Percentiles rank a stretch among this genome's conserved stretches.
These are phyloP conservation scores for Rutstroemia sydowiana DNA, from an alignment of 2,329 filamentous ascomycete species.

Conservation along the genomic window DNA sequence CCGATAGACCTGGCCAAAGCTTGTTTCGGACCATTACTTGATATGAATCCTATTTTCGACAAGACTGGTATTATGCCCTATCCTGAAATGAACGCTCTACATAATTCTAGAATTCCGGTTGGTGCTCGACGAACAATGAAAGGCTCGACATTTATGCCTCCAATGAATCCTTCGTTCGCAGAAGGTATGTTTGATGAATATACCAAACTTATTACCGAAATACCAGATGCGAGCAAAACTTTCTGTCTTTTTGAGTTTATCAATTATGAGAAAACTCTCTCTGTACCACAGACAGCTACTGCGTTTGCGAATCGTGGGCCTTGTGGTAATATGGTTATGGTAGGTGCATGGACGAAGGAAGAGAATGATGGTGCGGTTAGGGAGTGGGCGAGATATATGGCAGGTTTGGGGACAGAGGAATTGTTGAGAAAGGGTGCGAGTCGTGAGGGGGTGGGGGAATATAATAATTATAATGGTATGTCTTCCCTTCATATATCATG, in stretches of 20 bases:
- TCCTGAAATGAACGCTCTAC: slow-evolving; percentile 27
- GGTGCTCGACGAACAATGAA: slow-evolving; percentile 32
- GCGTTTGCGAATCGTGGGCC: slow-evolving; percentile 26
- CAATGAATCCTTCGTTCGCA: slow-evolving; percentile 25
- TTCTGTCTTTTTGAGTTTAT: slow-evolving; percentile 21
- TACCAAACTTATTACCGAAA: slow-evolving; percentile 21
- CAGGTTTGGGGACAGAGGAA: slow-evolving; percentile 1
- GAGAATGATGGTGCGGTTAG: slow-evolving; percentile 11
- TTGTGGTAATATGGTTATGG: slow-evolving; percentile 21
- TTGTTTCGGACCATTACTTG: slow-evolving; percentile 27
- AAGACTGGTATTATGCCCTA: slow-evolving; percentile 28
- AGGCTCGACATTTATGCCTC: slow-evolving; percentile 31
- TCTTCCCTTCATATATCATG: neutral
- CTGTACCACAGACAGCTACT: slow-evolving; percentile 18
- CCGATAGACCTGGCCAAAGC: slow-evolving; percentile 23
- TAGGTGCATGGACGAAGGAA: slow-evolving; percentile 26
- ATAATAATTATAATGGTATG: neutral
- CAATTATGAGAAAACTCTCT: slow-evolving; percentile 15
- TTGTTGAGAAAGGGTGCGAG: neutral
- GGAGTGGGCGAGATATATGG: slow-evolving; percentile 16
- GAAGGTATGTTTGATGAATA: slow-evolving; percentile 25
- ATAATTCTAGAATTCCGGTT: slow-evolving; percentile 24
- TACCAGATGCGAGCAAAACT: slow-evolving; percentile 17
- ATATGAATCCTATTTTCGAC: slow-evolving; percentile 24
- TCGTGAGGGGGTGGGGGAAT: neutral